phyloP scores from a whole-genome alignment of 208 protist genomes.

The Leishmania aethiopica region DNA sequence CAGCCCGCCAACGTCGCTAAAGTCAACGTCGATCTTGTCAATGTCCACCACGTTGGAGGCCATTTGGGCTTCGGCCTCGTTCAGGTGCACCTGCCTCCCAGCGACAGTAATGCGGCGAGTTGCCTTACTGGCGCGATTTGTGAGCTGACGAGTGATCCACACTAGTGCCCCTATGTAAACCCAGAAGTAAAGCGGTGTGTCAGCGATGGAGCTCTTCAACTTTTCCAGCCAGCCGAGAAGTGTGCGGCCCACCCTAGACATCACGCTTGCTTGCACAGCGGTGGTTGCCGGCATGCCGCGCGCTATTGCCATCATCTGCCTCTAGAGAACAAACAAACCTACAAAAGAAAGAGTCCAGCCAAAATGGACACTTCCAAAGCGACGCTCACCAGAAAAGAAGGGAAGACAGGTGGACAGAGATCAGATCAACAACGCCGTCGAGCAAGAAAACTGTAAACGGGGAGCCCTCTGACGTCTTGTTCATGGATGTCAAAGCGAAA shows the following conservation, averaged over 20 bases:
- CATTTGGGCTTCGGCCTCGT: slow-evolving; percentile 66
- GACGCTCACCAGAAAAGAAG: background rate
- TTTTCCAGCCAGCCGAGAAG: slow-evolving; percentile 25
- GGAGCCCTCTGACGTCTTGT: background rate
- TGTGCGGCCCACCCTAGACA: slow-evolving; percentile 26
- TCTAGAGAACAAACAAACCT: background rate
- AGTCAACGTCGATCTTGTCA: slow-evolving; percentile 63
- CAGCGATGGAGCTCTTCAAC: slow-evolving; percentile 31
- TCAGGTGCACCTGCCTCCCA: slow-evolving; percentile 48
- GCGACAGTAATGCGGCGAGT: slow-evolving; percentile 53
- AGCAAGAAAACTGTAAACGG: background rate
- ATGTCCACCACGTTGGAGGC: slow-evolving; percentile 69
- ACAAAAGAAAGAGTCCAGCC: background rate
- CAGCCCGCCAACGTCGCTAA: slow-evolving; percentile 71
- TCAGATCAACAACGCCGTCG: background rate
- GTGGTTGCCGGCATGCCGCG: slow-evolving; percentile 16
- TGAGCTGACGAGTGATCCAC: slow-evolving; percentile 55
- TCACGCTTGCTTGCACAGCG: slow-evolving; percentile 18
- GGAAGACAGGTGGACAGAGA: background rate
- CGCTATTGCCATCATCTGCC: slow-evolving; percentile 27
- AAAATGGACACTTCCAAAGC: background rate
- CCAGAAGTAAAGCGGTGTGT: slow-evolving; percentile 70
- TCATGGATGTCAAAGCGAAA: background rate
- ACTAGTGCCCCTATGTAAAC: slow-evolving; percentile 69
- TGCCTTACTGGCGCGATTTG: slow-evolving; percentile 44